phyloP scores from a whole-genome alignment of 225 moss, liverwort and hornwort species.

The Marchantia polymorpha region DNA sequence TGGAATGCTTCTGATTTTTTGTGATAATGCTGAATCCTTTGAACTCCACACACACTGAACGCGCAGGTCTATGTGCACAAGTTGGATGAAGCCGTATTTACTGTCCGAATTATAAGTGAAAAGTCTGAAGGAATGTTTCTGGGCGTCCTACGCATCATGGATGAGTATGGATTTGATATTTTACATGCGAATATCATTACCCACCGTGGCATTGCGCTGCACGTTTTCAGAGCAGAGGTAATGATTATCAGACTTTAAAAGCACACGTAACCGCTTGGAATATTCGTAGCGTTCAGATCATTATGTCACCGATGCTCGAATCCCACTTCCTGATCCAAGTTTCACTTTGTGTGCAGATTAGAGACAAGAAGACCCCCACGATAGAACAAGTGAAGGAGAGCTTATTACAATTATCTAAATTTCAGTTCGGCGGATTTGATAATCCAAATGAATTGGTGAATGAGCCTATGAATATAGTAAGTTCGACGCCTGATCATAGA shows the following conservation, averaged over 20 bases:
- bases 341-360: constrained; percentile 47
- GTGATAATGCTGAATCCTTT: background rate
- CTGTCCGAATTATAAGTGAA: constrained; percentile 83
- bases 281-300: too few species aligned
- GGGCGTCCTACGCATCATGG: constrained; percentile 87
- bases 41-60: background rate
- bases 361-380: constrained; percentile 65
- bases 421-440: background rate
- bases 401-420: constrained; percentile 33
- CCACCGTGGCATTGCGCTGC: constrained; percentile 82
- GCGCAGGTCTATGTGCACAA: constrained; percentile 88
- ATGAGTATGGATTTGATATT: constrained; percentile 80
- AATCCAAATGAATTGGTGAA: background rate
- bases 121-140: constrained; percentile 85
- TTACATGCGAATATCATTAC: constrained; percentile 93
- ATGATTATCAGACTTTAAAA: background rate
- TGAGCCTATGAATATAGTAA: too few species aligned
- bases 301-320: background rate
- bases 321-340: background rate
- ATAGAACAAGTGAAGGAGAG: constrained; percentile 90
- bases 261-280: too few species aligned
- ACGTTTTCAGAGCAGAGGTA: constrained; percentile 97
- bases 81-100: constrained; percentile 73
- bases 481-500: too few species aligned
- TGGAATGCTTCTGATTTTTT: background rate